These are phyloP conservation scores for Sugiyamaella chiloensis DNA, from an alignment of 805 yeast species.

Conservation along the genomic window DNA sequence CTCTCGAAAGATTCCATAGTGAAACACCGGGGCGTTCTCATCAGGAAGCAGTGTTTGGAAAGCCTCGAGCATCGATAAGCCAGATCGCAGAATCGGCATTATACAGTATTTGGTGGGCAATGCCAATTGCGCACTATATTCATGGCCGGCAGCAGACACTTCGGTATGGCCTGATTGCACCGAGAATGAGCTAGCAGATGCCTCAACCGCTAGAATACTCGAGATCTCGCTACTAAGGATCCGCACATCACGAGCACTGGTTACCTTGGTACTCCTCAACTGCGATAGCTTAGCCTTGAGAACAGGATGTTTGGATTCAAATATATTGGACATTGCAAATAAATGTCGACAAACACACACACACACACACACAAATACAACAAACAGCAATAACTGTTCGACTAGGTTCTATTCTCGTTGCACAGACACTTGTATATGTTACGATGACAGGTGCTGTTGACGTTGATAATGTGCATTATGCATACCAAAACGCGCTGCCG, in stretches of 20 bases:
- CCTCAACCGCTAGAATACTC: conserved; percentile 30
- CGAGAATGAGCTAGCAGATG: conserved; percentile 21
- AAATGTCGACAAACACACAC: too few species aligned
- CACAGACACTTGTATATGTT: too few species aligned
- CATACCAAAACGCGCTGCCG: conserved; percentile 3
- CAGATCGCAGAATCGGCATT: conserved; percentile 34
- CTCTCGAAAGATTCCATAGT: conserved; percentile 35
- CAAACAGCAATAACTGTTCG: too few species aligned
- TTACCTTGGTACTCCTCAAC: conserved; percentile 23
- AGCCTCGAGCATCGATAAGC: conserved; percentile 33
- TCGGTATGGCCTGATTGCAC: conserved; percentile 9
- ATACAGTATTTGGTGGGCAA: conserved; percentile 26
- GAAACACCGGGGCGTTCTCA: conserved; percentile 30
- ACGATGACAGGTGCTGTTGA: too few species aligned
- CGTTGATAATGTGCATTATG: too few species aligned
- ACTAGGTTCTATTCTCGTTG: too few species aligned
- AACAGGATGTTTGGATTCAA: conserved; percentile 26
- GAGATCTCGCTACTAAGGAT: conserved; percentile 25
- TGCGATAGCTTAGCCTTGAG: conserved; percentile 27
- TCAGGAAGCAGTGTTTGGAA: conserved; percentile 30
- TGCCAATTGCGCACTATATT: conserved; percentile 14
- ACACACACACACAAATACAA: too few species aligned
- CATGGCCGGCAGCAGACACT: conserved; percentile 14
- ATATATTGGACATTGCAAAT: conserved; percentile 17
- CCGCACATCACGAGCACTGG: conserved; percentile 24